phyloP scores from a whole-genome alignment of 192 early-diverging fungal species.

The Backusella liffmaniae region DNA sequence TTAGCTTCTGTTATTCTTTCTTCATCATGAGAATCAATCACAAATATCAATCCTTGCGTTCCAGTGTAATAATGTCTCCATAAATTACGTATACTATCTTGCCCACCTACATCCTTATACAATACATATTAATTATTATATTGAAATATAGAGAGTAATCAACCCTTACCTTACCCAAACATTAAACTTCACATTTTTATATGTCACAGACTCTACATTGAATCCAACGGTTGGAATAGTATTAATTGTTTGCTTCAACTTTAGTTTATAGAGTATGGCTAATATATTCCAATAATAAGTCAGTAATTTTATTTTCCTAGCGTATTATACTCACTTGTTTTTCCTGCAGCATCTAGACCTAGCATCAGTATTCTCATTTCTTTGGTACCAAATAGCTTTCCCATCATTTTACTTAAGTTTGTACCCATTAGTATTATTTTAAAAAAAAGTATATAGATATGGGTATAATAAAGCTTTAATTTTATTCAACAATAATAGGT shows the following conservation, averaged over 20 bases:
- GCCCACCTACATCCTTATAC: slow-evolving; percentile 90
- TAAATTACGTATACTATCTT: slow-evolving; percentile 88
- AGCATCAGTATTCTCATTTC: slow-evolving; percentile 98
- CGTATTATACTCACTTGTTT: slow-evolving; percentile 65
- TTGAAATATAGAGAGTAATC: not conserved
- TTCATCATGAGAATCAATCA: slow-evolving; percentile 85
- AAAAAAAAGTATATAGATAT: not conserved
- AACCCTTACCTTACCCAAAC: slow-evolving; percentile 32
- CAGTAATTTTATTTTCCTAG: too few species aligned
- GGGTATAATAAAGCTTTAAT: not conserved
- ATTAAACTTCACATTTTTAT: slow-evolving; percentile 67
- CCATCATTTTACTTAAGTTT: slow-evolving; percentile 72
- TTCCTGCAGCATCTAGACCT: slow-evolving; percentile 87
- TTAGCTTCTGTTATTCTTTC: slow-evolving; percentile 85
- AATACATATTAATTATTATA: not conserved
- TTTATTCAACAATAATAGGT: not conserved
- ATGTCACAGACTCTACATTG: slow-evolving; percentile 85
- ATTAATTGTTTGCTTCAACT: slow-evolving; percentile 98
- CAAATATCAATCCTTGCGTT: slow-evolving; percentile 85
- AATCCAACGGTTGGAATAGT: slow-evolving; percentile 98
- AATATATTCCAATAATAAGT: not conserved
- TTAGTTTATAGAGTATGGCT: slow-evolving; percentile 97
- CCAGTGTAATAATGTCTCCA: slow-evolving; percentile 88
- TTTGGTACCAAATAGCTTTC: slow-evolving; percentile 83
- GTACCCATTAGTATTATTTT: slow-evolving; percentile 66